Base-by-base conservation (phyloP, 2,329 filamentous ascomycete species). In the Penicillium sp. region DNA sequence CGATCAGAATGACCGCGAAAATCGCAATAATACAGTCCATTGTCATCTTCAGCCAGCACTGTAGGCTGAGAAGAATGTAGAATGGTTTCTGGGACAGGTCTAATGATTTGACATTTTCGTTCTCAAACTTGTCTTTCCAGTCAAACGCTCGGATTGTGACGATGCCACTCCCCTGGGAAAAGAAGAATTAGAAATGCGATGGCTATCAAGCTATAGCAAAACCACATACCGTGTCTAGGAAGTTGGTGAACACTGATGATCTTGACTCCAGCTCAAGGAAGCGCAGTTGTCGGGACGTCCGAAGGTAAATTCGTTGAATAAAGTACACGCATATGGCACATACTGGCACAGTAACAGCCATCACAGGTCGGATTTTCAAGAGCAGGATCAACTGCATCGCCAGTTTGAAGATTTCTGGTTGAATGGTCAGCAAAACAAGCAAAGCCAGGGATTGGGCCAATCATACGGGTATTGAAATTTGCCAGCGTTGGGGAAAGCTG, bases 281-380 rank as follows among this genome's bases (percentile, higher is more conserved):
- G 39, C 52, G 45, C 38, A 54, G 29, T 19, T 54, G 52, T 38
- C 52, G 27, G 36, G 52, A 54, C 11, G 36, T 54, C n/a, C 52
- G 45, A 19, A 48, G 52, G 34, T 54, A 54, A n/a, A 53, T 38
- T 13, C 41, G 41, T 40, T 53, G 41, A 1, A 54, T 39, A 16
- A 21, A 43, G 27, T 48, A 48, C 23, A 48, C 45, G 8, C 31
- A 48, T 11, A 36, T 36, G 21, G 45, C 45, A n/a, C 45, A 48
- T 13, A 36, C 15, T 8, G 45, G 45, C 15, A 36, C n/a, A 36
- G 45, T 48, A 21, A 48, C 19, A 36, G n/a, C 23, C 31, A 47
- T 48, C 21, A 48, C 34, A 25, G 45, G 45, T 48, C 45, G 31
- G 45, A 48, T 36, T 29, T 48, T 48, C 6, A 48, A n/a, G 5